Evolutionary conservation across 352 stramenopile genomes (phyloP), one percentile per base, ranked within the genome.

Genomic region (Phytopythium vexans): DNA sequence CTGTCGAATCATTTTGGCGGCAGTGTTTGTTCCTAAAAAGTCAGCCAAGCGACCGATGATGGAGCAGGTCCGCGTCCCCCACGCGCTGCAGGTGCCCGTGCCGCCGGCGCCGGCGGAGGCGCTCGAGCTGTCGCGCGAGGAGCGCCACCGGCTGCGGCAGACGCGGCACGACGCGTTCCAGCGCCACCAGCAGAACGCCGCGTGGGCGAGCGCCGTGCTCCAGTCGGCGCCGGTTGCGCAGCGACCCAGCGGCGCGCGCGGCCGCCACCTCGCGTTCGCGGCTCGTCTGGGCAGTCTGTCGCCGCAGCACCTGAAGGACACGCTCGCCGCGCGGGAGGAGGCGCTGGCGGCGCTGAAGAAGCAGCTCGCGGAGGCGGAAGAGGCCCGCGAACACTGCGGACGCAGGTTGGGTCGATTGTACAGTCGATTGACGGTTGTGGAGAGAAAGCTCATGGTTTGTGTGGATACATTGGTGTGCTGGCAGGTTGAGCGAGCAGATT

Each of bases 141-240:
- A 75, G 45, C 58, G 66, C 1, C 71, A 81, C 49, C 71, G 82
- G 34, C 56, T 89, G 45, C 74, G 78, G 6, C 54, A 65, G 15
- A 56, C 63, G 38, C 77, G 74, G n/a, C 75, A 85, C 31, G 64
- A 72, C 16, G 79, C 76, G 11, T 86, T 80, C 47, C 69, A 80
- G 54, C 76, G 79, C 16, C 69, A 71, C 43, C 76, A 87, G 60
- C 76, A 84, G 58, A 89, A 86, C 56, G 74, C 76, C 15, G 68
- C 68, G 49, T 88, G 70, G 76, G 74, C 72, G 39, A 62, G 63
- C 41, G 65, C 80, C 57, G 57, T 82, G 10, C 58, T 77, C 8
- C 52, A 60, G 1, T 49, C 34, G 12, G 10, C 4, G 43, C 44
- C 21, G 16, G 9, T 12, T 36, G 8, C 48, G 34, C 10, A 35